A percentile compares a stretch with the other conserved stretches of the same genome.
Conservation (phyloP, 2,329 filamentous ascomycete species). For the Fonsecaea multimorphosa region DNA sequence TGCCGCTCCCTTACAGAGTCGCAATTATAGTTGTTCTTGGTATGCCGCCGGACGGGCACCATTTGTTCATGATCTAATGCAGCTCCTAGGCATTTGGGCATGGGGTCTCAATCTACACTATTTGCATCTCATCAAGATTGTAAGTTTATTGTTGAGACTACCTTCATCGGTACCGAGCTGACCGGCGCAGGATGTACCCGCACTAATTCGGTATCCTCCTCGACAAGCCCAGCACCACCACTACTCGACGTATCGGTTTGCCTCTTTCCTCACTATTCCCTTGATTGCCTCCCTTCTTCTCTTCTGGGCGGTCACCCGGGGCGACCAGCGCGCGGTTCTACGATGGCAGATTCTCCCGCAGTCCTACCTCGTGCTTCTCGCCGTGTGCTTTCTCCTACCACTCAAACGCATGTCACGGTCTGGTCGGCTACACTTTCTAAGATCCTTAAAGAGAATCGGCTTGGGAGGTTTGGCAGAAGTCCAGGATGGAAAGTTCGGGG, state of each 20-base stretch:
- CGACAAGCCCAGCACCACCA: slow-evolving; percentile 75
- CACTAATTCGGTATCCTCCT: slow-evolving; percentile 82
- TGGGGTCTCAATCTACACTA: slow-evolving; percentile 94
- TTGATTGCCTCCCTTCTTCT: slow-evolving; percentile 73
- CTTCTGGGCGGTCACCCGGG: slow-evolving; percentile 83
- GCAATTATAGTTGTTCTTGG: slow-evolving; percentile 84
- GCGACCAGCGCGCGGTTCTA: slow-evolving; percentile 71
- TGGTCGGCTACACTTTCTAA: slow-evolving; percentile 76
- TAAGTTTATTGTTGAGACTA: slow-evolving; percentile 45
- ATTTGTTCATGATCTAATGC: slow-evolving; percentile 17
- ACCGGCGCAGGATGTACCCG: slow-evolving; percentile 71
- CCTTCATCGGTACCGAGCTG: slow-evolving; percentile 24
- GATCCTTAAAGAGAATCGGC: slow-evolving; percentile 76
- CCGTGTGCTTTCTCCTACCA: slow-evolving; percentile 74
- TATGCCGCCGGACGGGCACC: slow-evolving; percentile 50
- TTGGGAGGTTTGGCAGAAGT: slow-evolving; percentile 86
- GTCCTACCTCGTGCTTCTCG: slow-evolving; percentile 75
- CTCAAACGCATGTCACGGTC: slow-evolving; percentile 70
- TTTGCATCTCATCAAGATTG: slow-evolving; percentile 77
- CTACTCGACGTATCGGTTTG: slow-evolving; percentile 83
- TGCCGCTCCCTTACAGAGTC: slow-evolving; percentile 88
- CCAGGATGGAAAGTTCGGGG: slow-evolving; percentile 90
- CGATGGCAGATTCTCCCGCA: slow-evolving; percentile 86
- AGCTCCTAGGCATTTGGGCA: slow-evolving; percentile 78
- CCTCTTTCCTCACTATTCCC: slow-evolving; percentile 74